phyloP scores from a whole-genome alignment of 768 basidiomycete genomes.

The Pleurotus djamor region DNA sequence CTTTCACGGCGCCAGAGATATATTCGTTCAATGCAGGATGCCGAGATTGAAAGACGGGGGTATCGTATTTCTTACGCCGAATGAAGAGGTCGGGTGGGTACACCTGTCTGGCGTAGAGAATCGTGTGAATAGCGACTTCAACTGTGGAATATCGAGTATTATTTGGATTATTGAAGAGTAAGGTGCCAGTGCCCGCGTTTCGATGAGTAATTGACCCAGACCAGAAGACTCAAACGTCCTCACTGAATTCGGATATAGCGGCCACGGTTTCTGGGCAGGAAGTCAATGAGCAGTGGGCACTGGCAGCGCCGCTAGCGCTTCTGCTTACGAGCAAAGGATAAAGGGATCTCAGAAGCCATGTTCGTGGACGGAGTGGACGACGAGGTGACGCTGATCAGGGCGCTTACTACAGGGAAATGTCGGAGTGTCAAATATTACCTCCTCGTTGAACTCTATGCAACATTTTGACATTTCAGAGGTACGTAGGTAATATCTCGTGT shows the following conservation, averaged over 20 bases:
- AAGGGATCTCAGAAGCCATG: not conserved
- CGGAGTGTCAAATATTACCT: not conserved
- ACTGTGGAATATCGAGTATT: constrained; percentile 45
- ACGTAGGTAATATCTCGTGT: constrained; percentile 54
- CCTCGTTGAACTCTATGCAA: not conserved
- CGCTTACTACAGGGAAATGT: not conserved
- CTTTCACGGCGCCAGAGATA: constrained; percentile 83
- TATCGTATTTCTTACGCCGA: constrained; percentile 85
- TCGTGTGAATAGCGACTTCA: constrained; percentile 90
- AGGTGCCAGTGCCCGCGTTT: not conserved
- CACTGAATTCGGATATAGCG: constrained; percentile 74
- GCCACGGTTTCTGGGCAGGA: constrained; percentile 50
- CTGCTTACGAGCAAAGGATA: constrained; percentile 1
- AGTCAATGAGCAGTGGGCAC: not conserved
- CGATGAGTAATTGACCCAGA: not conserved
- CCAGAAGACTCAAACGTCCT: constrained; percentile 17
- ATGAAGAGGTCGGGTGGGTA: constrained; percentile 90
- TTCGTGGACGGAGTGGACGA: not conserved
- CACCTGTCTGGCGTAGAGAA: constrained; percentile 87
- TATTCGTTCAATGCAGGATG: constrained; percentile 88
- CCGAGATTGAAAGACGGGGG: constrained; percentile 91
- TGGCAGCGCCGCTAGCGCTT: not conserved
- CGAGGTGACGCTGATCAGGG: not conserved
- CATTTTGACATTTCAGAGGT: constrained; percentile 23
- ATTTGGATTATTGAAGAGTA: not conserved